Base-by-base conservation (phyloP, 495 filamentous ascomycete genomes). In the Physcia stellaris region DNA sequence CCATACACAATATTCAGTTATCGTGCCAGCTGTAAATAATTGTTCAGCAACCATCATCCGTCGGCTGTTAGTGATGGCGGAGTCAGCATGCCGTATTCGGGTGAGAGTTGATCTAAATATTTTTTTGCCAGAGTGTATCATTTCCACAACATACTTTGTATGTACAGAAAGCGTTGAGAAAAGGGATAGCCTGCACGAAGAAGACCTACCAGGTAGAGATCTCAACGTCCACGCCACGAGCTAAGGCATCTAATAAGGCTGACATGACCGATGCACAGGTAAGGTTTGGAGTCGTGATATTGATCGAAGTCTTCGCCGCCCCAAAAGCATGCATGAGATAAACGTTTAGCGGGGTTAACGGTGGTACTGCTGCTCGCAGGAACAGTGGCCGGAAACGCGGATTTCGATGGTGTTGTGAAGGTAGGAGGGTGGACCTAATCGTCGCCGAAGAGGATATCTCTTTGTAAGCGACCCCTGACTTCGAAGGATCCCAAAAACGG, bases 21-120 rank as follows among this genome's bases (percentile, higher is more conserved):
- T 75, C 0, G 73, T 80, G 9, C 75, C 77, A 0, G 77, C 75
- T 0, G 81, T 85, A 28, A 77, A 53, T 12, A 85, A 59, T 55
- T 85, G 81, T 53, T 85, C 81, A 6, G 83, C 48, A 11, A 77
- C 28, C 81, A 86, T 85, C 61, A 85, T 73, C 16, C 61, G 59
- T 16, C 65, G 58, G 48, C 68, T 75, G 1, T 79, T 83, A 13
- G 83, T 58, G 34, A 85, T 63, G 7, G 56, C 55, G n/a, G n/a
- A n/a, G n/a, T n/a, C n/a, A n/a, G n/a, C n/a, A n/a, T n/a, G n/a
- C n/a, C n/a, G n/a, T n/a, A n/a, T n/a, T n/a, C n/a, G n/a, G n/a
- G n/a, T n/a, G n/a, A n/a, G n/a, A n/a, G n/a, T n/a, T n/a, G n/a
- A n/a, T n/a, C n/a, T n/a, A n/a, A n/a, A n/a, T n/a, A n/a, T n/a